phyloP scores from a whole-genome alignment of 2,329 filamentous ascomycete species.

The Pseudogymnoascus sp. region DNA sequence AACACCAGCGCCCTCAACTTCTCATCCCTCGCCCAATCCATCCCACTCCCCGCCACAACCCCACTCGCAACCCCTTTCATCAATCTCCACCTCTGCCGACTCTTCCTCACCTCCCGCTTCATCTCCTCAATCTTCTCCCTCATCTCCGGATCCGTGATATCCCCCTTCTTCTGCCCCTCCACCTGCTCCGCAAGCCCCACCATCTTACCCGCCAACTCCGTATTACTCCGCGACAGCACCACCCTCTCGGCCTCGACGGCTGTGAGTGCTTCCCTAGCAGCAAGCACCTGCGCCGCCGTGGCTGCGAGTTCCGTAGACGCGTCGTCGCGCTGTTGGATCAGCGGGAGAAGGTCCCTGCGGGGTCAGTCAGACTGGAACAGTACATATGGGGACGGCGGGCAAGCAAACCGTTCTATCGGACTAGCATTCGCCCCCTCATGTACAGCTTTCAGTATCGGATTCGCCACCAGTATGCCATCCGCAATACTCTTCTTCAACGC shows the following conservation, averaged over 20 bases:
- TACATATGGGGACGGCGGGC: not conserved
- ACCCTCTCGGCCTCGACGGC: slow-evolving; percentile 51
- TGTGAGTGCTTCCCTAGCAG: slow-evolving; percentile 45
- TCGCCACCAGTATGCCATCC: slow-evolving; percentile 60
- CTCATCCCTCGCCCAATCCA: slow-evolving; percentile 70
- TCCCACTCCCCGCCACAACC: slow-evolving; percentile 69
- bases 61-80: slow-evolving; percentile 74
- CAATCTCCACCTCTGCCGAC: slow-evolving; percentile 60
- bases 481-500: slow-evolving; percentile 61
- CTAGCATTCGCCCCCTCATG: slow-evolving; percentile 58
- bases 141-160: slow-evolving; percentile 44
- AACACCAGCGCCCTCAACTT: slow-evolving; percentile 63
- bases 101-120: slow-evolving; percentile 51
- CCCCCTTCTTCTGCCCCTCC: slow-evolving; percentile 43
- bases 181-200: slow-evolving; percentile 53
- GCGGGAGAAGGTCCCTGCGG: slow-evolving; percentile 44
- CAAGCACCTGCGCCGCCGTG: slow-evolving; percentile 45
- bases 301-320: slow-evolving; percentile 56
- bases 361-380: slow-evolving; percentile 11
- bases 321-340: slow-evolving; percentile 59
- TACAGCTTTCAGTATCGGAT: slow-evolving; percentile 70
- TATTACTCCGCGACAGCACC: slow-evolving; percentile 50
- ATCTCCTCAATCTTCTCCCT: slow-evolving; percentile 49
- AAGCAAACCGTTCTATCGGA: slow-evolving; percentile 57
- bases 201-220: slow-evolving; percentile 52